phyloP scores from a whole-genome alignment of 129 eudicot genomes.

The Centella asiatica region DNA sequence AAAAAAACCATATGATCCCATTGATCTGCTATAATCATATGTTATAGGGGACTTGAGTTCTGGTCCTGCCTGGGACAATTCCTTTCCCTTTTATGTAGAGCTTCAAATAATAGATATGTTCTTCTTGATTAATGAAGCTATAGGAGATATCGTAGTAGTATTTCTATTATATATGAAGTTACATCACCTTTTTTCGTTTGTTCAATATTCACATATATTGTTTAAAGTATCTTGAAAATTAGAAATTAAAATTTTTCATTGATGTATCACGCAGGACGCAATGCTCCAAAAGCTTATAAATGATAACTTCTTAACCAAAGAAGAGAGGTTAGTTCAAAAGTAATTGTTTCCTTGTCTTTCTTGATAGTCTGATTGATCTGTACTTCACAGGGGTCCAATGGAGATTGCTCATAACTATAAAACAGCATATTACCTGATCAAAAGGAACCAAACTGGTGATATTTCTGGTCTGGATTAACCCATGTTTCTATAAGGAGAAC shows the following conservation, averaged over 20 bases:
- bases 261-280: constrained; percentile 64
- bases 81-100: too few species aligned
- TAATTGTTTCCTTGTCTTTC: not conserved
- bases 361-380: not conserved
- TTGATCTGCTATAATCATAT: too few species aligned
- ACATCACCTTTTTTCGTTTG: not conserved
- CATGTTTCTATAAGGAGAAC: not conserved
- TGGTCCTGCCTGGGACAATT: too few species aligned
- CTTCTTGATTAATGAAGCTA: too few species aligned
- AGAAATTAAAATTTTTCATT: not conserved
- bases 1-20: too few species aligned
- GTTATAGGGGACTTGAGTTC: too few species aligned
- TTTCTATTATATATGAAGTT: too few species aligned
- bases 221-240: not conserved
- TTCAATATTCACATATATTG: not conserved
- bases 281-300: constrained; percentile 67
- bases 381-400: too few species aligned
- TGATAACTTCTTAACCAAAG: constrained; percentile 54
- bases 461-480: not conserved
- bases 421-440: not conserved
- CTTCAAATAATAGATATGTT: too few species aligned
- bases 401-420: too few species aligned
- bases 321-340: constrained; percentile 59
- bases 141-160: too few species aligned
- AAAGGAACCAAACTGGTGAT: too few species aligned